Evolutionary conservation across 1,284 basidiomycete genomes (phyloP).

Genomic region (Trametes versicolor): DNA sequence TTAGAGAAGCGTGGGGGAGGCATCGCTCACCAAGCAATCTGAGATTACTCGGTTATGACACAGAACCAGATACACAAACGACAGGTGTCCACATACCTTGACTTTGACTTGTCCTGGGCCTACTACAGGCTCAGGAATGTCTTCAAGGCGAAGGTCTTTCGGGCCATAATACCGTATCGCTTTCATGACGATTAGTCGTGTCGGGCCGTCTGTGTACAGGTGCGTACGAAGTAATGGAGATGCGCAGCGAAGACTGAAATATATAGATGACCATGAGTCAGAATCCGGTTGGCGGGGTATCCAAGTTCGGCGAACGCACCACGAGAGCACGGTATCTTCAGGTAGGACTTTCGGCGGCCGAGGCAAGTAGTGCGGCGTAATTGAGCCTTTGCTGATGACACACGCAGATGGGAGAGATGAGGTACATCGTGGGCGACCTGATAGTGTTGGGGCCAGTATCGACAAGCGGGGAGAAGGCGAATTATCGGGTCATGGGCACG

Average conservation of each 20-base stretch:
- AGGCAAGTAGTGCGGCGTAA: too few species aligned
- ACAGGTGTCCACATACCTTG: slow-evolving; percentile 37
- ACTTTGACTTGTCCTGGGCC: slow-evolving; percentile 41
- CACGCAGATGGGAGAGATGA: too few species aligned
- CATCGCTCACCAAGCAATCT: slow-evolving; percentile 30
- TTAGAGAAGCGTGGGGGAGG: not conserved
- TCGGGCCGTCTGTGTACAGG: not conserved
- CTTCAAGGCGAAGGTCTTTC: slow-evolving; percentile 45
- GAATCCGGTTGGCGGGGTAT: not conserved
- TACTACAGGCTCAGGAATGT: slow-evolving; percentile 40
- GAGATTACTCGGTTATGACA: slow-evolving; percentile 6
- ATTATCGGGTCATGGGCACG: too few species aligned
- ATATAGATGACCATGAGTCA: not conserved
- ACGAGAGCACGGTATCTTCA: not conserved
- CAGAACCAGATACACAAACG: not conserved
- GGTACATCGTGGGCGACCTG: too few species aligned
- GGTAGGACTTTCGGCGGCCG: too few species aligned
- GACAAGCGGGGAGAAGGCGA: too few species aligned
- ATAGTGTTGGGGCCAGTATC: too few species aligned
- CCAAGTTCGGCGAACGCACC: not conserved
- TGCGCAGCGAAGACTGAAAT: not conserved
- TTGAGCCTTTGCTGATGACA: too few species aligned
- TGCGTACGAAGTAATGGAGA: not conserved
- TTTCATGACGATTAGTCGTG: slow-evolving; percentile 34
- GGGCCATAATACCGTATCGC: slow-evolving; percentile 46